Conservation (phyloP, 1,284 basidiomycete genomes). For the Retiboletus flavoniger region DNA sequence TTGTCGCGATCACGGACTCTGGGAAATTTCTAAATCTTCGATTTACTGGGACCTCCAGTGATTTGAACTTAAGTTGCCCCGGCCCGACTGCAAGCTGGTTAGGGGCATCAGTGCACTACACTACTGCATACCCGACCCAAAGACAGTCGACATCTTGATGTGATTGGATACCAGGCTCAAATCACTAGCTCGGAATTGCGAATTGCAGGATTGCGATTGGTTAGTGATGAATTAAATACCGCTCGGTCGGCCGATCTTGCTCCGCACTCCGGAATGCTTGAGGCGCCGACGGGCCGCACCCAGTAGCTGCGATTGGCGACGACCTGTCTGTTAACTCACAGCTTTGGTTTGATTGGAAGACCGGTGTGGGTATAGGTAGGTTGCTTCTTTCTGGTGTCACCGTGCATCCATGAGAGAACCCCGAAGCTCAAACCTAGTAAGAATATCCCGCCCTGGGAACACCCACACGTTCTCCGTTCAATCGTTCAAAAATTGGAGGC, state of each 20-base stretch:
- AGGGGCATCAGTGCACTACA: background rate
- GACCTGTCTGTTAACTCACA: background rate
- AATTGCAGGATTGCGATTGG: background rate
- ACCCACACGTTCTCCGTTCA: background rate
- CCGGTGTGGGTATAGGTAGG: conserved; percentile 7
- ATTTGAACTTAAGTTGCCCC: background rate
- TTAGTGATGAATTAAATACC: background rate
- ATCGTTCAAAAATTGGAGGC: background rate
- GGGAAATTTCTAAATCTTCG: background rate
- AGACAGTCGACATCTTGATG: background rate
- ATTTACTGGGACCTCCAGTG: background rate
- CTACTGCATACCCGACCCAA: background rate
- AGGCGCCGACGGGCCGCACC: background rate
- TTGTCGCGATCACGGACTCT: background rate
- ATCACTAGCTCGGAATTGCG: background rate
- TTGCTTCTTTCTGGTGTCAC: background rate
- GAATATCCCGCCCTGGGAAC: conserved; percentile 8
- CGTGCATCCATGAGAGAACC: background rate
- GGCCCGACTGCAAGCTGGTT: background rate
- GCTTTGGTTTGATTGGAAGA: background rate
- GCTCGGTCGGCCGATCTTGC: background rate
- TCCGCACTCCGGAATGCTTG: background rate
- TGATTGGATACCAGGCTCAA: background rate
- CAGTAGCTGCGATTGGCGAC: conserved; percentile 7
- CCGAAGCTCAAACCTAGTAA: background rate